Conservation (phyloP, 169 alveolate genomes). For the Pseudocohnilembus persalinus region DNA sequence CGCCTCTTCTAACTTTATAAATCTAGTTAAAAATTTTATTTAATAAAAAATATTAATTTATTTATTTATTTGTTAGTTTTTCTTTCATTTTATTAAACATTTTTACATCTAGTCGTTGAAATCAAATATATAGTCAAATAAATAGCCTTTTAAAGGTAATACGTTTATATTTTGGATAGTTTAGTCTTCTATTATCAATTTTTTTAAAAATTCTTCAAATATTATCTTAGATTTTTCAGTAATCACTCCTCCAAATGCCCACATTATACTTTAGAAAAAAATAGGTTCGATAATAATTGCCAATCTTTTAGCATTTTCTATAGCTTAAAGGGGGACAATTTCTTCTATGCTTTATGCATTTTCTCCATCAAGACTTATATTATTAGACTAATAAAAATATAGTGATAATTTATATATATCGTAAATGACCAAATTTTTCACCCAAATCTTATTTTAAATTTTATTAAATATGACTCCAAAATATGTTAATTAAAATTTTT, state of each 20-base stretch:
- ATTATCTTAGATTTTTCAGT: no score
- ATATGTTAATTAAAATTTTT: no score
- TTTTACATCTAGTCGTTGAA: not conserved
- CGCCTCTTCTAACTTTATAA: no score
- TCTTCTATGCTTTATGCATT: not conserved
- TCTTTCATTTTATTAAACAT: no score
- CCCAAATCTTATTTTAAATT: no score
- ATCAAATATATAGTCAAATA: not conserved
- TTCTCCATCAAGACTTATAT: not conserved
- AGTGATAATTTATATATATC: no score
- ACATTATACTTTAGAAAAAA: not conserved
- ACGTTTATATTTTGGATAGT: not conserved
- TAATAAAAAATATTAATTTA: no score
- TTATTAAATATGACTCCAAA: no score
- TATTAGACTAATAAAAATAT: no score
- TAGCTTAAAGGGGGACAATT: not conserved
- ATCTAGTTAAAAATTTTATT: no score
- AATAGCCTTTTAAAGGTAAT: not conserved
- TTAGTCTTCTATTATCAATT: not conserved
- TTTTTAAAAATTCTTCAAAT: not conserved
- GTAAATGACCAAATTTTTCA: no score
- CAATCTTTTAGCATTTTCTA: not conserved
- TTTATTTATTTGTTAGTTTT: no score
- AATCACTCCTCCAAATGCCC: not conserved
- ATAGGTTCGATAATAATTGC: not conserved